Evolutionary conservation across 768 basidiomycete genomes (phyloP), one percentile per base, ranked within the genome.

Genomic region (Xanthoconium stramineum): DNA sequence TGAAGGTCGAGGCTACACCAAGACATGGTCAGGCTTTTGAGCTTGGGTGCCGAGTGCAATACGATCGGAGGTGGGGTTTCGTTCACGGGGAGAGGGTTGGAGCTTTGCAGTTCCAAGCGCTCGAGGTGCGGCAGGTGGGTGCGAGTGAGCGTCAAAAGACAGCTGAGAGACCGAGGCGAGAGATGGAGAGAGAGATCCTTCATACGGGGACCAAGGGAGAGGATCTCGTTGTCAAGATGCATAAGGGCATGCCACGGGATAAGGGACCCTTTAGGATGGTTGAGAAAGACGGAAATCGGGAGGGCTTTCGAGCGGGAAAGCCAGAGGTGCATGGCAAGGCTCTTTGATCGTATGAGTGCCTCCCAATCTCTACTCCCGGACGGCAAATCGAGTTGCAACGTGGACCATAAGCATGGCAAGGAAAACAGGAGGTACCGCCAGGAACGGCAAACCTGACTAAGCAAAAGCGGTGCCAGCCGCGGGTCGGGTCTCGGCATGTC

Each of bases 401-500:
- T 33, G 20, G 58, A 50, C 69, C 69, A 70, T 14, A 71, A 28
- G 4, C 59, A 61, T 13, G 69, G 62, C 5, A 72, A 64, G 38
- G 69, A 62, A 50, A 67, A 65, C 11, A 71, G 30, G 50, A 70
- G 71, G 32, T 51, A 52, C n/a, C 67, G 61, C 69, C 69, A 70
- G 20, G 71, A 64, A 38, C 66, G 63, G 59, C 69, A 72, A 50
- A 72, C 57, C 37, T 71, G 71, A 5, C 39, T 55, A 44, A 72
- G 66, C 8, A 73, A 33, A 17, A 73, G 39, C 0, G 69, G 71
- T 0, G 64, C 61, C 6, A 35, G 35, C 11, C 24, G 39, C 10
- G 69, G 57, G 50, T 61, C 59, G 12, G 52, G 49, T 32, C 15
- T 60, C 5, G 52, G 60, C 14, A 10, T 40, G 15, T 62, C 66